Base-by-base conservation (phyloP, 2,329 filamentous ascomycete species). In the Cylindrodendrum hubeiense region DNA sequence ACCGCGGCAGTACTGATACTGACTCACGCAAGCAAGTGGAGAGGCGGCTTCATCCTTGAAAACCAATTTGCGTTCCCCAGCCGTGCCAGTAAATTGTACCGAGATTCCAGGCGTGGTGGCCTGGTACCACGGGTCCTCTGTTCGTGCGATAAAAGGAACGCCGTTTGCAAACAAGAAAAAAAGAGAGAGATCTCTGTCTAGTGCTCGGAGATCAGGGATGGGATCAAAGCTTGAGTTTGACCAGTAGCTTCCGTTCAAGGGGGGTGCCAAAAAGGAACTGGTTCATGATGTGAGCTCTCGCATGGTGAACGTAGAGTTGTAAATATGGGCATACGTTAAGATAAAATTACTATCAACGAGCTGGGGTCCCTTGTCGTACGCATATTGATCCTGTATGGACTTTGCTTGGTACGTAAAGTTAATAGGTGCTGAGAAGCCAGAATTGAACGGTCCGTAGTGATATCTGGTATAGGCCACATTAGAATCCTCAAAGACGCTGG, bases 31-130 rank as follows among this genome's bases (percentile, higher is more conserved):
- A 4, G 51, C 34, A n/a, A 54, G 21, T 19, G 51, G 51, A 2
- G 51, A 54, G n/a, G 51, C 51, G 4, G 51, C 51, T 6, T 54
- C 51, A 15, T 54, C 51, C 21, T 39, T 54, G 22, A 22, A 28
- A 17, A 26, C 39, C 10, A 24, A 13, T n/a, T 41, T 22, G 4
- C 30, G 33, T 2, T 17, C 8, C 2, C 50, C 50, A 39, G 33
- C 13, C 26, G 33, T 5, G 17, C 15, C 12, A 28, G n/a, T 24
- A 9, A 33, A 26, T 41, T 21, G 19, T 5, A 39, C 6, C 4
- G 7, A 2, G 21, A 9, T 17, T 43, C 51, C 51, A 26, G 15
- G 7, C 2, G 51, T 54, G 7, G 51, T 54, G 4, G 51, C 51
- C 26, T 54, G 21, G 26, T 54, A 54, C 51, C 51, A 54, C 0